phyloP scores from a whole-genome alignment of 768 basidiomycete genomes.

The Termitomyces sp. region DNA sequence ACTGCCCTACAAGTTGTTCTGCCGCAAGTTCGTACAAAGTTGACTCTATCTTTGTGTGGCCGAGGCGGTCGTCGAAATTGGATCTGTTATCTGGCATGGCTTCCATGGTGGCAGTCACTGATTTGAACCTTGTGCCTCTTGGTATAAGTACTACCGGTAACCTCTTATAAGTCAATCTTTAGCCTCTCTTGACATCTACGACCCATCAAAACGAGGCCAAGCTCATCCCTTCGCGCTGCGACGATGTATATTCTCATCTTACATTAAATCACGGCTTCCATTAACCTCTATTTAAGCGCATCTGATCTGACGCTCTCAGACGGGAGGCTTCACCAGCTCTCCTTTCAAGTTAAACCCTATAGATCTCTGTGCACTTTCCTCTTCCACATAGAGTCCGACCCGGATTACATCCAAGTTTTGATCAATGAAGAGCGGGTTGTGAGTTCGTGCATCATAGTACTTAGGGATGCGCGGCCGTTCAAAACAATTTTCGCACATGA shows the following conservation, averaged over 20 bases:
- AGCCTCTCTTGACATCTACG: conserved; percentile 14
- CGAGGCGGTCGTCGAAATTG: too few relatives aligned
- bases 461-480: too few relatives aligned
- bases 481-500: too few relatives aligned
- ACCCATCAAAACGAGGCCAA: conserved; percentile 65
- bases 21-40: too few relatives aligned
- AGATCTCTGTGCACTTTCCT: background rate
- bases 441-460: too few relatives aligned
- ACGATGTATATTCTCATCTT: conserved; percentile 60
- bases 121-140: conserved; percentile 50
- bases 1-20: too few relatives aligned
- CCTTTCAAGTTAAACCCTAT: background rate
- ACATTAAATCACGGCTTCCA: conserved; percentile 34
- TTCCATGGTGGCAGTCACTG: conserved; percentile 1
- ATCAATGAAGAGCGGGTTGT: too few relatives aligned
- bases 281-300: conserved; percentile 3
- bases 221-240: conserved; percentile 61
- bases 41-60: too few relatives aligned
- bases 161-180: conserved; percentile 47
- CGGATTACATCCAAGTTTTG: too few relatives aligned
- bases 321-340: background rate
- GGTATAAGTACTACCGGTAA: conserved; percentile 50
- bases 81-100: conserved; percentile 35
- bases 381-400: background rate
- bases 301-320: background rate